A percentile compares a stretch with the other conserved stretches of the same genome.
These are phyloP conservation scores for Crassisporium funariophilum DNA, from an alignment of 768 basidiomycete species.

Conservation along the genomic window DNA sequence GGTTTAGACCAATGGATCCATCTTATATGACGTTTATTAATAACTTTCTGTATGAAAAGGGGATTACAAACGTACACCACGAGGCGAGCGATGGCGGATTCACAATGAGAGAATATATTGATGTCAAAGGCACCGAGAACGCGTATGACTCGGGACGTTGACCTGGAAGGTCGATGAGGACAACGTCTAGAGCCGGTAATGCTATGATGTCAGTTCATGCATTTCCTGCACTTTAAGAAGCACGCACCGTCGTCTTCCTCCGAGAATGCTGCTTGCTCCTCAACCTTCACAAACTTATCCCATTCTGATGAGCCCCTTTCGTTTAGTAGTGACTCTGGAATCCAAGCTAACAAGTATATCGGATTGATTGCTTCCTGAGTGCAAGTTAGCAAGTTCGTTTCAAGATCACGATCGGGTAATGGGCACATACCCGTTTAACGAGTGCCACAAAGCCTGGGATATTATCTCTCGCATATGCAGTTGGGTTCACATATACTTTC, in stretches of 20 bases:
- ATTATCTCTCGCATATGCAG: conserved; percentile 88
- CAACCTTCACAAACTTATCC: conserved; percentile 88
- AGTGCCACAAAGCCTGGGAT: conserved; percentile 92
- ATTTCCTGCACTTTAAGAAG: conserved; percentile 5
- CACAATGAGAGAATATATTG: conserved; percentile 87
- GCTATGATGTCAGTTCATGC: conserved; percentile 1
- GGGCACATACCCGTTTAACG: conserved; percentile 77
- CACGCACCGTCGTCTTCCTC: conserved; percentile 76
- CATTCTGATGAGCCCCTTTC: conserved; percentile 84
- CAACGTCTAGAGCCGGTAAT: conserved; percentile 55
- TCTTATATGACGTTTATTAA: conserved; percentile 46
- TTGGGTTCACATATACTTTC: conserved; percentile 95
- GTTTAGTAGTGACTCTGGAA: conserved; percentile 83
- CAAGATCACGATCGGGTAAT: conserved; percentile 6
- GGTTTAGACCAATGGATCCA: conserved; percentile 87
- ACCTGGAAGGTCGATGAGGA: conserved; percentile 82
- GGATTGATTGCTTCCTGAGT: conserved; percentile 75
- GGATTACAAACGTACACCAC: conserved; percentile 63
- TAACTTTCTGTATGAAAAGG: conserved; percentile 11
- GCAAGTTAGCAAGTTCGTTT: neutral
- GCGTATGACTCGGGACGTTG: conserved; percentile 90
- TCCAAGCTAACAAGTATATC: conserved; percentile 87
- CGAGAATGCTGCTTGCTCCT: conserved; percentile 58
- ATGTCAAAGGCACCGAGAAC: conserved; percentile 90
- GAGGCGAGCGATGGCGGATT: conserved; percentile 83